A percentile compares a stretch with the other conserved stretches of the same genome.
phyloP scores from a whole-genome alignment of 2,329 filamentous ascomycete species.

The Cytospora leucostoma region DNA sequence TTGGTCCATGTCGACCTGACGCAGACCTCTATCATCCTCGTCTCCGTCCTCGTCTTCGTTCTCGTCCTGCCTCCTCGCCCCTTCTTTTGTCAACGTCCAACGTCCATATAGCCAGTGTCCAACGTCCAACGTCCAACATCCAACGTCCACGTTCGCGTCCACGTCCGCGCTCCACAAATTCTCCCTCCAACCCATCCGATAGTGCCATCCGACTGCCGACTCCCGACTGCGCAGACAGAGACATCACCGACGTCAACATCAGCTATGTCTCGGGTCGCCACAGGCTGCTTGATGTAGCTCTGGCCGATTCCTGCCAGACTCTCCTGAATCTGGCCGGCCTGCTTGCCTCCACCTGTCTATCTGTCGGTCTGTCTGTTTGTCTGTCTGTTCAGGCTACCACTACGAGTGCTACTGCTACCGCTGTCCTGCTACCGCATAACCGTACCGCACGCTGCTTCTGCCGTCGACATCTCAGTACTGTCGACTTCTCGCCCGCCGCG shows the following conservation, averaged over 20 bases:
- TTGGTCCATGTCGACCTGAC: background rate
- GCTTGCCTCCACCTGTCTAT: background rate
- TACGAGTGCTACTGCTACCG: background rate
- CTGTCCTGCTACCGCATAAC: background rate
- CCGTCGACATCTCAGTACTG: conserved; percentile 4
- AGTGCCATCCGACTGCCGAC: too few relatives aligned
- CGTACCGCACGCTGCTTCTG: background rate
- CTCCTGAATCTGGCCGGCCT: conserved; percentile 19
- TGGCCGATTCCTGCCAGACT: conserved; percentile 26
- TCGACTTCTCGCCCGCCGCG: conserved; percentile 1
- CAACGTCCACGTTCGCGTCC: background rate
- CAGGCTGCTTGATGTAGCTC: conserved; percentile 27
- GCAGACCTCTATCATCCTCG: background rate
- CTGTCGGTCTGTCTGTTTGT: too few relatives aligned
- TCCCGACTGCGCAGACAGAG: conserved; percentile 12
- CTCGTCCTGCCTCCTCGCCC: background rate
- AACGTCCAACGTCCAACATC: too few relatives aligned
- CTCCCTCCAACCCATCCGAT: background rate
- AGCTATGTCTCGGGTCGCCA: conserved; percentile 28
- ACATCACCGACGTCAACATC: conserved; percentile 19
- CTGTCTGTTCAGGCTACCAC: conserved; percentile 7
- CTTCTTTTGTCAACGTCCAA: too few relatives aligned
- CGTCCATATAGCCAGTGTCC: too few relatives aligned
- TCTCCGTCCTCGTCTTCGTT: conserved; percentile 4
- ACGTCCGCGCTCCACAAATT: conserved; percentile 7